Base-by-base conservation (phyloP, 768 basidiomycete species). In the Suillus tomentosus region DNA sequence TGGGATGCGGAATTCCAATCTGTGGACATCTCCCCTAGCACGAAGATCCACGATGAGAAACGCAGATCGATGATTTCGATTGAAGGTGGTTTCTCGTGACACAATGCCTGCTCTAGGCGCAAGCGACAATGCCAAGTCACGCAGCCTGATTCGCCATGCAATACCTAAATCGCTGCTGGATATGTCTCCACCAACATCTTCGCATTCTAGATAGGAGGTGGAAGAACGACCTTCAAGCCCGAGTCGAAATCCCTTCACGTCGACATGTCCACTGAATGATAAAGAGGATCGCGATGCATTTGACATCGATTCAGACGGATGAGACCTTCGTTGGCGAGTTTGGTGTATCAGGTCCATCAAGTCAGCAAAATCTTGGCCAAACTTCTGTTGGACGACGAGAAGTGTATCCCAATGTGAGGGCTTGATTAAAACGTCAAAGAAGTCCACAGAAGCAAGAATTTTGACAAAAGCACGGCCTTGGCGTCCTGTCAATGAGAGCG, bases 291-390 rank as follows among this genome's bases (percentile, higher is more conserved):
- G 75, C 9, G 62, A 66, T 34, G 40, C 55, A 27, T 34, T 64
- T 27, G 55, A n/a, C 47, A 61, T 64, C 42, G 65, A 42, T 54
- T 45, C 56, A 37, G 67, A 27, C 66, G 54, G 54, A n/a, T 62
- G 58, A 36, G 65, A 61, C 61, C 68, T 68, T 62, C 71, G 76
- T 45, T 67, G 73, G 34, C 86, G 85, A 13, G 84, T 89, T 70
- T 91, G 82, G 66, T 85, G 84, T 39, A 92, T 80, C 57, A 95
- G 73, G 7, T 82, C 76, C 14, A 95, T 75, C 34, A 95, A 79
- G 64, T 95, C 94, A 66, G 90, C 89, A 75, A 95, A 91, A 75
- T 95, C 94, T 69, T 90, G 89, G 7, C 92, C 94, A 64, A 95
- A 95, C 71, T 94, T 94, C 67, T 92, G 91, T 70, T 94, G 94